Conservation (phyloP, 345 rosid species). For the Hevea brasiliensis region DNA sequence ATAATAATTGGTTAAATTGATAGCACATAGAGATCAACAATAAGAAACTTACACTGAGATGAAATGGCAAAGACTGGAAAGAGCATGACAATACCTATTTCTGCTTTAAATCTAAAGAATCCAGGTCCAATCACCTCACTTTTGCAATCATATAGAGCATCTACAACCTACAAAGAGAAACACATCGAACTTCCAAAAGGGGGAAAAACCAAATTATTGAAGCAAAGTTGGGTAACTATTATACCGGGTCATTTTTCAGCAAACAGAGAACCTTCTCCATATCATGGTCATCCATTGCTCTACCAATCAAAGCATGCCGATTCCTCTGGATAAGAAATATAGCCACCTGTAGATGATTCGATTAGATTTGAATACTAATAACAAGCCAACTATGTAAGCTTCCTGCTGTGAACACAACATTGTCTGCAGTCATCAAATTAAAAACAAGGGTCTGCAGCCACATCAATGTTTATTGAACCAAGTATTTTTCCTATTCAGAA, state of each 20-base stretch:
- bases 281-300: slow-evolving; percentile 97
- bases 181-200: slow-evolving; percentile 8
- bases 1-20: background rate
- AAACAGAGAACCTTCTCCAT: slow-evolving; percentile 86
- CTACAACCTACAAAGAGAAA: slow-evolving; percentile 64
- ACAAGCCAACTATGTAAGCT: background rate
- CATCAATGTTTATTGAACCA: no score
- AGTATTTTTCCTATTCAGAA: no score
- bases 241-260: slow-evolving; percentile 85
- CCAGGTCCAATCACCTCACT: slow-evolving; percentile 99
- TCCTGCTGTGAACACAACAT: background rate
- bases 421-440: background rate
- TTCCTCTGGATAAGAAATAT: slow-evolving; percentile 97
- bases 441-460: background rate
- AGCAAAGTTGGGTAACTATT: slow-evolving; percentile 14
- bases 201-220: background rate
- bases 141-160: slow-evolving; percentile 93
- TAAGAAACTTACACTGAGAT: no score
- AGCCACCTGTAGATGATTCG: slow-evolving; percentile 59
- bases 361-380: background rate
- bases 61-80: background rate
- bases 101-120: slow-evolving; percentile 95
- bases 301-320: slow-evolving; percentile 93
- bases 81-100: slow-evolving; percentile 61
- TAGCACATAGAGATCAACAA: background rate